A percentile compares a stretch with the other conserved stretches of the same genome.
Conservation (phyloP, 345 rosid genomes). For the Camelina sativa region DNA sequence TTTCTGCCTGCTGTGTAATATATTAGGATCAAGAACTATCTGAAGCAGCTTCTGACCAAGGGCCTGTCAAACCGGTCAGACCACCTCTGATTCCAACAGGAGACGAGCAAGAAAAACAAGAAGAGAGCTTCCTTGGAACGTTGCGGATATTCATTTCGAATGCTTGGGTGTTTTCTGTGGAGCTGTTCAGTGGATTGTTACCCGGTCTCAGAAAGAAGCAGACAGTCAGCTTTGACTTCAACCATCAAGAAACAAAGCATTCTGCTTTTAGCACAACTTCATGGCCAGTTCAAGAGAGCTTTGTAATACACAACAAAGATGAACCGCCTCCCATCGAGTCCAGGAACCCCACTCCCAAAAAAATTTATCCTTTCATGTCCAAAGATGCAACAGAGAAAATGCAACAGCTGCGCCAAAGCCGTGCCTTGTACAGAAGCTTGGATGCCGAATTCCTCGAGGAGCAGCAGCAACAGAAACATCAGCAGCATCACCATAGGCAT, state of each 20-base stretch:
- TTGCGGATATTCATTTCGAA: slow-evolving; percentile 58
- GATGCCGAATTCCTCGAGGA: slow-evolving; percentile 56
- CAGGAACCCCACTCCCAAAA: slow-evolving; percentile 76
- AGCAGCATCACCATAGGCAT: slow-evolving; percentile 63
- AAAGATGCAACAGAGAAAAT: slow-evolving; percentile 78
- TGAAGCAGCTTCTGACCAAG: slow-evolving; percentile 48
- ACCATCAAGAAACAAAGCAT: slow-evolving; percentile 49
- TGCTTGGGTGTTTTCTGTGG: slow-evolving; percentile 59
- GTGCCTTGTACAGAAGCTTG: slow-evolving; percentile 70
- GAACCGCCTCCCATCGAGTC: slow-evolving; percentile 84
- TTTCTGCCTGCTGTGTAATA: slow-evolving; percentile 13
- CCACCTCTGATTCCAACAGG: slow-evolving; percentile 75
- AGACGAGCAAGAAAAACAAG: slow-evolving; percentile 74
- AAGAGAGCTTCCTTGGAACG: slow-evolving; percentile 76
- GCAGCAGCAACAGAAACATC: slow-evolving; percentile 56
- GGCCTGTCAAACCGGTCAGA: slow-evolving; percentile 62
- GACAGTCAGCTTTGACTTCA: slow-evolving; percentile 57
- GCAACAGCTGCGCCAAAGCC: slow-evolving; percentile 79
- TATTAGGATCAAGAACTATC: slow-evolving; percentile 55
- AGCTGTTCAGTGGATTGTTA: slow-evolving; percentile 69
- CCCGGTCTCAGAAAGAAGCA: slow-evolving; percentile 62
- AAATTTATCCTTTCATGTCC: slow-evolving; percentile 91
- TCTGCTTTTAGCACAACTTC: slow-evolving; percentile 48
- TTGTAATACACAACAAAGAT: slow-evolving; percentile 62
- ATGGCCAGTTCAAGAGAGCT: slow-evolving; percentile 94